Conservation (phyloP, 495 filamentous ascomycete species). For the Penicillium odoratum region DNA sequence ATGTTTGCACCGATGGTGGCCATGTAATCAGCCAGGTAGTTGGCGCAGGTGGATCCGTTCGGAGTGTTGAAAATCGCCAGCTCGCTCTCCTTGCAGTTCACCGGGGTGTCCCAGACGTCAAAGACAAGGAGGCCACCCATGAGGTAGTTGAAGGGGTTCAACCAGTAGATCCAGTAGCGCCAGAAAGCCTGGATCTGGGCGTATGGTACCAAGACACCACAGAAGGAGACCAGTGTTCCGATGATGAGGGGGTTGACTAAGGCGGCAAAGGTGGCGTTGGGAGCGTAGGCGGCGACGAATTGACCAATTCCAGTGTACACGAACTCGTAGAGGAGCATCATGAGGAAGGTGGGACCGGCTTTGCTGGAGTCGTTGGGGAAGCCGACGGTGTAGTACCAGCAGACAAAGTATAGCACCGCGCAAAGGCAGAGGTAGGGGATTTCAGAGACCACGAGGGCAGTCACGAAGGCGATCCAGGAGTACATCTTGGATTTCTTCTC, state of each 20-base stretch:
- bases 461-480: slow-evolving; percentile 55
- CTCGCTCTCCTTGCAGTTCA: slow-evolving; percentile 60
- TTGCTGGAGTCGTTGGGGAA: slow-evolving; percentile 39
- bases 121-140: slow-evolving; percentile 60
- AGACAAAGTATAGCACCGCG: slow-evolving; percentile 49
- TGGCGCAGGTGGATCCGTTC: slow-evolving; percentile 49
- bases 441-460: slow-evolving; percentile 51
- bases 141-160: slow-evolving; percentile 71
- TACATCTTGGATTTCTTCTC: slow-evolving; percentile 57
- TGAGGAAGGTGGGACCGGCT: slow-evolving; percentile 56
- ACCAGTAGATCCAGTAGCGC: slow-evolving; percentile 74
- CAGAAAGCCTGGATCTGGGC: slow-evolving; percentile 57
- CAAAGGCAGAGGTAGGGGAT: slow-evolving; percentile 53
- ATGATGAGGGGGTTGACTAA: slow-evolving; percentile 57
- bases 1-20: slow-evolving; percentile 45
- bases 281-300: slow-evolving; percentile 59
- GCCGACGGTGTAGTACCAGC: slow-evolving; percentile 52
- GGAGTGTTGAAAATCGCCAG: slow-evolving; percentile 57
- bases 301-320: slow-evolving; percentile 60
- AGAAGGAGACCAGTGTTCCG: slow-evolving; percentile 57
- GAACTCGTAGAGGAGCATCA: slow-evolving; percentile 55
- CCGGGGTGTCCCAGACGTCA: slow-evolving; percentile 53
- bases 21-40: slow-evolving; percentile 58
- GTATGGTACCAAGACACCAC: slow-evolving; percentile 47
- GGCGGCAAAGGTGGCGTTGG: slow-evolving; percentile 55